Base-by-base conservation (phyloP, 2,329 filamentous ascomycete species). In the Cladosporium sp. region DNA sequence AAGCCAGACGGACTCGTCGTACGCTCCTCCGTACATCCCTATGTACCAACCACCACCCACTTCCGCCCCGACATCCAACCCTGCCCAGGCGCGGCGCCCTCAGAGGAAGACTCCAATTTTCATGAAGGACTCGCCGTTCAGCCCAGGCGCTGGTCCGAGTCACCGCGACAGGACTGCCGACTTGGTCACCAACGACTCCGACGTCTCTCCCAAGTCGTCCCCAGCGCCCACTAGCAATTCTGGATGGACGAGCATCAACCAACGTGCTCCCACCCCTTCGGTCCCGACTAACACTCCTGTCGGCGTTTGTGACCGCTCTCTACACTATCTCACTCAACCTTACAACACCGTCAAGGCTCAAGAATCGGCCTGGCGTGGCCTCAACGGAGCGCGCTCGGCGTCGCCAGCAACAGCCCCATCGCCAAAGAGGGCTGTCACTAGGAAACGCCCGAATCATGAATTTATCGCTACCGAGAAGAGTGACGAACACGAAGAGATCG, bases 191-290 rank as follows among this genome's bases (percentile, higher is more conserved):
- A 16, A 51, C 23, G 69, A 71, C 13, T 72, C 70, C 7, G 71
- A 71, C 18, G 63, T 76, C 5, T 76, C 75, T 21, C 74, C 75
- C n/a, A 75, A 75, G 66, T 71, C 70, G 5, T 46, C 62, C 30
- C 36, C 49, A 10, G 53, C 43, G 10, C 67, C 21, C 67, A 63
- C 34, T 51, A 54, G 13, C 23, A 53, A 13, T 59, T 51, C 68
- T 3, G 58, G 56, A n/a, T 75, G 72, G 71, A 69, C 71, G 18
- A 71, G 68, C 59, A 70, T 75, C 69, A 75, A 76, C 60, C 46
- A 30, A 11, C 51, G 51, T 13, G 66, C 16, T 23, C 61, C 57
- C 23, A 58, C 53, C 21, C 53, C 53, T 28, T 39, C 58, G 18
- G 58, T 26, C 36, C 57, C 32, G 10, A 46, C 5, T 63, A 56